Evolutionary conservation across 2,329 filamentous ascomycete genomes (phyloP).

Genomic region (Aspergillus novoparasiticus): DNA sequence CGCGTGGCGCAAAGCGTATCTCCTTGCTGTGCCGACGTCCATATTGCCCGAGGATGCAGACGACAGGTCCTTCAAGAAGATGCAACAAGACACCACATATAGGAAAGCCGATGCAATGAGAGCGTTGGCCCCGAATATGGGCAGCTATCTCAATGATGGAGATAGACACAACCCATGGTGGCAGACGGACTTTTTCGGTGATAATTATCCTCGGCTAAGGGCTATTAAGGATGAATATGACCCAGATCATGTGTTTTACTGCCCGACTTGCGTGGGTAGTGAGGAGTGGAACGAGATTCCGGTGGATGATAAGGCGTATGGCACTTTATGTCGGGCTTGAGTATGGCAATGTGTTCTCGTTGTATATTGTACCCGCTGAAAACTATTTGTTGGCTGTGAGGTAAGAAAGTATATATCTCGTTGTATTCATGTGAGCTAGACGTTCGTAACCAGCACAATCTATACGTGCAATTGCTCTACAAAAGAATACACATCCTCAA

Average conservation of each 20-base stretch:
- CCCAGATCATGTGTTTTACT: conserved; percentile 2
- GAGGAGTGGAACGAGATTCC: not conserved
- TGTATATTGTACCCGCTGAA: too few relatives aligned
- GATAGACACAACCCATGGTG: not conserved
- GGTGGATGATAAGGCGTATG: not conserved
- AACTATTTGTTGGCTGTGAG: too few relatives aligned
- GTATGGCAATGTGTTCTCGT: too few relatives aligned
- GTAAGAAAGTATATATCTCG: too few relatives aligned
- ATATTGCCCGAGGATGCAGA: not conserved
- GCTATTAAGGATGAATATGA: conserved; percentile 3
- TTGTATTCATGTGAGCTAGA: not conserved
- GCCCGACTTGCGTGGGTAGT: not conserved
- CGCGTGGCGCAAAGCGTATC: not conserved
- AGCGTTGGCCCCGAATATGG: not conserved
- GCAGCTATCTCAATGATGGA: not conserved
- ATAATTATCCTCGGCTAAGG: not conserved
- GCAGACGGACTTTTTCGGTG: not conserved
- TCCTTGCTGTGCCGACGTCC: not conserved
- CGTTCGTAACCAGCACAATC: not conserved
- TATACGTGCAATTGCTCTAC: not conserved
- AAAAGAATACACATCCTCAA: too few relatives aligned
- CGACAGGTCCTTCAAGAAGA: not conserved
- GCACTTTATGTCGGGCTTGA: not conserved
- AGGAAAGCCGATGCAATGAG: not conserved
- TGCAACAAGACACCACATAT: not conserved